Evolutionary conservation across 169 alveolate genomes (phyloP).

Genomic region (Plasmodium sp.): DNA sequence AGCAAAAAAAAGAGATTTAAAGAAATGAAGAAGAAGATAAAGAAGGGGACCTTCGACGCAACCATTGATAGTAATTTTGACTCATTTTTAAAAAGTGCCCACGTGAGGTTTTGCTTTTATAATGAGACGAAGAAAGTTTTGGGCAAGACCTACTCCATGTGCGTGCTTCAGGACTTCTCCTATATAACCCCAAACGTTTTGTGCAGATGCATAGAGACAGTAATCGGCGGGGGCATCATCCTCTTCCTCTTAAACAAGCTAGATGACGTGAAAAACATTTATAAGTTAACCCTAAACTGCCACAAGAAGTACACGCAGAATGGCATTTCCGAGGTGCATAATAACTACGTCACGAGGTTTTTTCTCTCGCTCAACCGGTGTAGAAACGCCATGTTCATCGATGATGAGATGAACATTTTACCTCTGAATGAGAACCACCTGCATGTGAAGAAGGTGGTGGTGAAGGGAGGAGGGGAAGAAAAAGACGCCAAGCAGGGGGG

Average conservation of each 20-base stretch:
- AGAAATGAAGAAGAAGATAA: conserved; percentile 93
- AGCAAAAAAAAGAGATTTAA: conserved; percentile 96
- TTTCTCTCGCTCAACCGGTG: conserved; percentile 88
- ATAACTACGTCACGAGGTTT: conserved; percentile 96
- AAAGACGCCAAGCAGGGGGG: neutral
- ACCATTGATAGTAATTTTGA: conserved; percentile 98
- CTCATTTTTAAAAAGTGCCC: conserved; percentile 94
- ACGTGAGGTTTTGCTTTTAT: conserved; percentile 97
- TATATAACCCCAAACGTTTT: conserved; percentile 99
- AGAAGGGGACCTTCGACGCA: conserved; percentile 94
- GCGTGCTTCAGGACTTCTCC: conserved; percentile 98
- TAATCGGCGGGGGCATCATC: conserved; percentile 98
- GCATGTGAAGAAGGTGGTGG: conserved; percentile 17
- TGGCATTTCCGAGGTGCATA: conserved; percentile 89
- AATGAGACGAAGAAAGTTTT: conserved; percentile 96
- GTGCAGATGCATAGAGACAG: conserved; percentile 99
- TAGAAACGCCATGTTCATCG: conserved; percentile 94
- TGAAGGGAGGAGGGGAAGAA: no score
- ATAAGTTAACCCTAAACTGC: conserved; percentile 96
- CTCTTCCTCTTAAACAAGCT: conserved; percentile 91
- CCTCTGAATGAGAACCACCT: conserved; percentile 90
- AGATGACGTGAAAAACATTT: conserved; percentile 87
- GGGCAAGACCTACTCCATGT: conserved; percentile 97
- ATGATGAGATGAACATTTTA: conserved; percentile 99
- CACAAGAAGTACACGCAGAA: conserved; percentile 94